Conservation (phyloP, 768 basidiomycete genomes). For the Harrya chromipes region DNA sequence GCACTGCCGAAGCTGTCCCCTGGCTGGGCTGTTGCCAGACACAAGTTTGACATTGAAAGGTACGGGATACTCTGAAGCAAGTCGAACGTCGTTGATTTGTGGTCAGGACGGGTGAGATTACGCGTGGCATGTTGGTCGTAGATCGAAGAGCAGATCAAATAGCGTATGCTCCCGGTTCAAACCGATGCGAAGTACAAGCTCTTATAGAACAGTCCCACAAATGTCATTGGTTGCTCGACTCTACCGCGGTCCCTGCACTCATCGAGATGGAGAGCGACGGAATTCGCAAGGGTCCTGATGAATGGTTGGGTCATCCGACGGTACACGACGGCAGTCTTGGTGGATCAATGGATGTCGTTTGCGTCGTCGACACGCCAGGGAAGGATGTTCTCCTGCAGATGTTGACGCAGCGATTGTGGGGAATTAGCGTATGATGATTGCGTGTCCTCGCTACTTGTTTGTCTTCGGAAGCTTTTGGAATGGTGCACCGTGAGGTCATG, state of each 20-base stretch:
- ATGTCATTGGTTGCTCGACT: conserved; percentile 41
- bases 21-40: conserved; percentile 55
- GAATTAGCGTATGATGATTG: not conserved
- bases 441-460: too few relatives aligned
- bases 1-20: conserved; percentile 28
- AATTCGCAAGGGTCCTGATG: conserved; percentile 12
- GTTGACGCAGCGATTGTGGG: conserved; percentile 59
- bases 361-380: conserved; percentile 65
- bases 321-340: conserved; percentile 18
- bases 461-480: too few relatives aligned
- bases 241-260: conserved; percentile 51
- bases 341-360: conserved; percentile 39
- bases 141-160: conserved; percentile 67
- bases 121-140: conserved; percentile 84
- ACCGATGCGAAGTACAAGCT: conserved; percentile 61
- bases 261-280: conserved; percentile 44
- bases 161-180: conserved; percentile 64
- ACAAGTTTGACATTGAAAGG: conserved; percentile 72
- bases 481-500: too few relatives aligned
- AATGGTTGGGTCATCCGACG: conserved; percentile 19
- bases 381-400: conserved; percentile 44
- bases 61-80: conserved; percentile 22
- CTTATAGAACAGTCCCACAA: conserved; percentile 40
- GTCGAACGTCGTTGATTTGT: not conserved
- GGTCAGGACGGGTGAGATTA: conserved; percentile 67